Conservation (phyloP, 805 yeast species). For the Saccharomycopsis sp. region DNA sequence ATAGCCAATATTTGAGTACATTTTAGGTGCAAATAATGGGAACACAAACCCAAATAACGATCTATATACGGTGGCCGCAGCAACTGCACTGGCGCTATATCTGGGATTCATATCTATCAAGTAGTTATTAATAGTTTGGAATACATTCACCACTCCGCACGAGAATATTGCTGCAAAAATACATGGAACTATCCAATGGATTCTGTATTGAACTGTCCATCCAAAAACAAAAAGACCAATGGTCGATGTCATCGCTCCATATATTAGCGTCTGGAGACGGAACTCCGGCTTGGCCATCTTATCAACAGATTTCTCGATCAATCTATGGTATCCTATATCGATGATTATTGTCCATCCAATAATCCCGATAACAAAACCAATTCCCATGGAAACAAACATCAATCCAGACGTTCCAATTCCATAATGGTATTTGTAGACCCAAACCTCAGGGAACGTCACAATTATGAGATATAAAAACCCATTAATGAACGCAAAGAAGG, state of each 20-base stretch:
- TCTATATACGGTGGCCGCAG: slow-evolving; percentile 56
- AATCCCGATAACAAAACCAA: slow-evolving; percentile 49
- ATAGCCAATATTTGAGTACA: slow-evolving; percentile 44
- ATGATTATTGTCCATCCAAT: slow-evolving; percentile 41
- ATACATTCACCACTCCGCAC: slow-evolving; percentile 47
- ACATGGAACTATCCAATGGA: slow-evolving; percentile 53
- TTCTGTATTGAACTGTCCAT: slow-evolving; percentile 45
- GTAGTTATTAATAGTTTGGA: slow-evolving; percentile 55
- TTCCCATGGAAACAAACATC: slow-evolving; percentile 50
- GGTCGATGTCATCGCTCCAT: slow-evolving; percentile 45
- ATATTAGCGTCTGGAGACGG: slow-evolving; percentile 45
- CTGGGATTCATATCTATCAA: slow-evolving; percentile 53
- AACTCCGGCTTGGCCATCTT: slow-evolving; percentile 51
- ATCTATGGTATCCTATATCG: slow-evolving; percentile 33
- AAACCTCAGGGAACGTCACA: slow-evolving; percentile 52
- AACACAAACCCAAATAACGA: slow-evolving; percentile 55
- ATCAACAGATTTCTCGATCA: slow-evolving; percentile 30
- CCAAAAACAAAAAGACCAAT: slow-evolving; percentile 55
- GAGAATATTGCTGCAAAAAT: slow-evolving; percentile 50
- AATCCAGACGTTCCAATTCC: slow-evolving; percentile 45
- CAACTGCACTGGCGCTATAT: slow-evolving; percentile 58
- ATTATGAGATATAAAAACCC: slow-evolving; percentile 62
- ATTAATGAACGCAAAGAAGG: slow-evolving; percentile 57
- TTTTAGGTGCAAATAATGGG: slow-evolving; percentile 50
- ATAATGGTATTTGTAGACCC: slow-evolving; percentile 42